A percentile compares a stretch with the other conserved stretches of the same genome.
These are phyloP conservation scores for Jimgerdemannia flammicorona DNA, from an alignment of 192 early-diverging fungal genomes.

Conservation along the genomic window DNA sequence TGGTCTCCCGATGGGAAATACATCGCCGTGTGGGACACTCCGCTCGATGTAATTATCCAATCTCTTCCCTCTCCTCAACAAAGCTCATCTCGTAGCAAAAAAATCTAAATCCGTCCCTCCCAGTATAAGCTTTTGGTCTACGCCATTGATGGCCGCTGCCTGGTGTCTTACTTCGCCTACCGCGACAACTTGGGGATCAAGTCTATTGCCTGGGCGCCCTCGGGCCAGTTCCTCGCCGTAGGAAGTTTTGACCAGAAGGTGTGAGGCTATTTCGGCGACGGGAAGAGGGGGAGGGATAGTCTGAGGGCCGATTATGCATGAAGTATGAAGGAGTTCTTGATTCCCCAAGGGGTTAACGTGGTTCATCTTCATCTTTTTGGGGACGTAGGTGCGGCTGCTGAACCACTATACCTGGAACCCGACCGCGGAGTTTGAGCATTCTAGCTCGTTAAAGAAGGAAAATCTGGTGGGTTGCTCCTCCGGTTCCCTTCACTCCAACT, in stretches of 20 bases:
- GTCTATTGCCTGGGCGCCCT: constrained; percentile 67
- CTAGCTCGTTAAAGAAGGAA: constrained; percentile 20
- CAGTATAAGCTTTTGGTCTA: constrained; percentile 73
- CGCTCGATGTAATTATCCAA: constrained; percentile 50
- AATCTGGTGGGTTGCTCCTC: background rate
- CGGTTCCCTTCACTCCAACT: too few relatives aligned
- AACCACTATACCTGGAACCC: constrained; percentile 71
- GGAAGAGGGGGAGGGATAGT: too few relatives aligned
- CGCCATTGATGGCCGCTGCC: constrained; percentile 57
- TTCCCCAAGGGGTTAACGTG: too few relatives aligned
- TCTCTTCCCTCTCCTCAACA: constrained; percentile 8
- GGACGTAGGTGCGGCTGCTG: too few relatives aligned
- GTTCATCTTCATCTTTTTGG: too few relatives aligned
- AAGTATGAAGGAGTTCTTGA: too few relatives aligned
- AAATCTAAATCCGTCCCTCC: background rate
- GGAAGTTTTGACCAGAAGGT: constrained; percentile 89
- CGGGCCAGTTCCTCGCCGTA: constrained; percentile 71
- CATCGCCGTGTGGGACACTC: constrained; percentile 73
- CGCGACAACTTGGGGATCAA: constrained; percentile 72
- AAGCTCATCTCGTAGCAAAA: too few relatives aligned
- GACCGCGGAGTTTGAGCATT: constrained; percentile 60
- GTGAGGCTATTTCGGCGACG: too few relatives aligned
- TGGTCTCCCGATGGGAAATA: constrained; percentile 87
- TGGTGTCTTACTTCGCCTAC: constrained; percentile 42
- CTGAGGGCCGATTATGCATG: too few relatives aligned